These are phyloP conservation scores for Leptographium procerum DNA, from an alignment of 2,329 filamentous ascomycete genomes.

Conservation along the genomic window DNA sequence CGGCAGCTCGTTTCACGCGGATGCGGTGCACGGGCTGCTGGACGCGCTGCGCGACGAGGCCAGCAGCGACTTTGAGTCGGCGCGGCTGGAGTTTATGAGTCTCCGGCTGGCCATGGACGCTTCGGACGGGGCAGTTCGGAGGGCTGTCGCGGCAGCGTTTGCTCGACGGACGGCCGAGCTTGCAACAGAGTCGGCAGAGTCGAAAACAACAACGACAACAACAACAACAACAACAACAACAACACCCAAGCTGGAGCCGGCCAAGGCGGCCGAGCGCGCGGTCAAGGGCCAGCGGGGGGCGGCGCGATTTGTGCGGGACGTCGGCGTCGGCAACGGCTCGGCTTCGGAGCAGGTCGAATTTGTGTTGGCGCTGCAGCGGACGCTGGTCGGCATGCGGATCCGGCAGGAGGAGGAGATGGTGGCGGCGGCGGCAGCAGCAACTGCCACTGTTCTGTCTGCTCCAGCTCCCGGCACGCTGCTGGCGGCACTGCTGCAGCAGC, in stretches of 20 bases:
- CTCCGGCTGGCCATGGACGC: constrained; percentile 87
- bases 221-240: too few species aligned
- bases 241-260: constrained; percentile 51
- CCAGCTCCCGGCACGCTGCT: constrained; percentile 49
- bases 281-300: constrained; percentile 45
- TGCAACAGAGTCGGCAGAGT: too few species aligned
- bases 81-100: constrained; percentile 83
- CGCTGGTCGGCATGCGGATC: constrained; percentile 47
- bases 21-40: constrained; percentile 76
- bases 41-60: constrained; percentile 68
- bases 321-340: constrained; percentile 41
- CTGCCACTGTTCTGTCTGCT: too few species aligned
- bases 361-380: constrained; percentile 68
- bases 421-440: constrained; percentile 21
- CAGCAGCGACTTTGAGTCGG: constrained; percentile 66
- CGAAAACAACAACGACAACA: too few species aligned
- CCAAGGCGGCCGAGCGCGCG: constrained; percentile 52
- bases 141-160: constrained; percentile 76
- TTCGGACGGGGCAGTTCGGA: constrained; percentile 77
- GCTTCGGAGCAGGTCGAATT: constrained; percentile 76
- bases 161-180: constrained; percentile 70
- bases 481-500: constrained; percentile 67
- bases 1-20: constrained; percentile 61
- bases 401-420: constrained; percentile 2
- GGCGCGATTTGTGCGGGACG: constrained; percentile 22